Percentiles rank a stretch among this genome's conserved stretches.
phyloP scores from a whole-genome alignment of 306 rosid species.

The Pyrus pyrifolia region DNA sequence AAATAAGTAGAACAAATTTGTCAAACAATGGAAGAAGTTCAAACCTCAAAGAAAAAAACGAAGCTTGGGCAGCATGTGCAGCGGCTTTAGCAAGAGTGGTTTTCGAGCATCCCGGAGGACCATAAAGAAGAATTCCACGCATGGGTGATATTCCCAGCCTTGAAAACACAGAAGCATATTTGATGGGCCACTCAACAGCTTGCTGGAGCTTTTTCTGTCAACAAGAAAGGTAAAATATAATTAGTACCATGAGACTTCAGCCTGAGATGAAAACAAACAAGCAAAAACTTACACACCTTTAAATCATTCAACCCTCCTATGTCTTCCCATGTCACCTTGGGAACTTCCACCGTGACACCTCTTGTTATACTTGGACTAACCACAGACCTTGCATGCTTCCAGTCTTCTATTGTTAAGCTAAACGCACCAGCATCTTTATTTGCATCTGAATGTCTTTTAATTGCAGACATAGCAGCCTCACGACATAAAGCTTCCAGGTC shows the following conservation, averaged over 20 bases:
- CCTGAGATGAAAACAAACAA: slow-evolving; percentile 12
- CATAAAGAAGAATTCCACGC: slow-evolving; percentile 89
- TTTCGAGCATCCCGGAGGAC: slow-evolving; percentile 98
- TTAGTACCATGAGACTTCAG: slow-evolving; percentile 8
- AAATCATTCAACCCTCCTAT: slow-evolving; percentile 80
- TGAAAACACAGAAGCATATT: slow-evolving; percentile 54
- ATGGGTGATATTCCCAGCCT: slow-evolving; percentile 83
- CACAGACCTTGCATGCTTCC: slow-evolving; percentile 60
- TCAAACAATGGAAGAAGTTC: neutral
- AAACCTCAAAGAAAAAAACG: slow-evolving; percentile 91
- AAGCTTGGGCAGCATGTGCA: slow-evolving; percentile 86
- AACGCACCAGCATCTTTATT: slow-evolving; percentile 30
- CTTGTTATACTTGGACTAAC: slow-evolving; percentile 89
- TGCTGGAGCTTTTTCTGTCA: slow-evolving; percentile 77
- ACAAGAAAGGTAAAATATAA: slow-evolving; percentile 10
- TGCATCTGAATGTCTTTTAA: slow-evolving; percentile 44
- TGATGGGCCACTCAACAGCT: slow-evolving; percentile 93
- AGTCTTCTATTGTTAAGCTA: slow-evolving; percentile 57
- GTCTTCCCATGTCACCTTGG: slow-evolving; percentile 86
- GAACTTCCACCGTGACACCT: slow-evolving; percentile 84
- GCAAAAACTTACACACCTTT: slow-evolving; percentile 48
- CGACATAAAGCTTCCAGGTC: slow-evolving; percentile 82
- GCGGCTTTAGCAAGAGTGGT: slow-evolving; percentile 97
- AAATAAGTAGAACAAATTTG: neutral
- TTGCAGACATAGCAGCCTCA: slow-evolving; percentile 56